Evolutionary conservation across 768 basidiomycete genomes (phyloP).

Genomic region (Boletus subcaerulescens): DNA sequence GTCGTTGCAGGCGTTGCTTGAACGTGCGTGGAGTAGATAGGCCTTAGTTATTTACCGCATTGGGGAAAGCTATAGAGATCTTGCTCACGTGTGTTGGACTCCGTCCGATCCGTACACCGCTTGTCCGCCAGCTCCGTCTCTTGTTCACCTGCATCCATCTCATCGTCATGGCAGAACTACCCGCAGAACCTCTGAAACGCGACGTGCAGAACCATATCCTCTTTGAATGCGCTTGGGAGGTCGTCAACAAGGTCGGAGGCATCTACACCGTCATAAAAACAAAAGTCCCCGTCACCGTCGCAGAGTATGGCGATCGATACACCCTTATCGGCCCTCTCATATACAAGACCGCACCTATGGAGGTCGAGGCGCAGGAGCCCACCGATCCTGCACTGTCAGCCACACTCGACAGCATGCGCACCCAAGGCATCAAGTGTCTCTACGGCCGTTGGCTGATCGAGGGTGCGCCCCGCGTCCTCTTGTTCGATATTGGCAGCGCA

Average conservation of each 20-base stretch:
- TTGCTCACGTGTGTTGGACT: slow-evolving; percentile 19
- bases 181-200: slow-evolving; percentile 41
- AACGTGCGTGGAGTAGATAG: not conserved
- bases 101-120: not conserved
- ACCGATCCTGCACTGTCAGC: slow-evolving; percentile 73
- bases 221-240: slow-evolving; percentile 98
- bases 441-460: slow-evolving; percentile 99
- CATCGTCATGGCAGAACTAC: slow-evolving; percentile 20
- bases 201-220: slow-evolving; percentile 78
- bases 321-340: slow-evolving; percentile 96
- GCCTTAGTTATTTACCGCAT: slow-evolving; percentile 16
- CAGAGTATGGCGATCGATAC: slow-evolving; percentile 93
- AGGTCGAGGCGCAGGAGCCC: slow-evolving; percentile 93
- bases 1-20: slow-evolving; percentile 36
- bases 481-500: slow-evolving; percentile 92
- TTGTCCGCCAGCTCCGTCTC: not conserved
- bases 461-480: slow-evolving; percentile 89
- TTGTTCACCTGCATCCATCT: not conserved
- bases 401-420: slow-evolving; percentile 78
- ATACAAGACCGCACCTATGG: slow-evolving; percentile 99
- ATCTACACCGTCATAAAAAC: slow-evolving; percentile 99
- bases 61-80: slow-evolving; percentile 12
- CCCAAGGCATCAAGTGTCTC: slow-evolving; percentile 87
- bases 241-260: slow-evolving; percentile 97
- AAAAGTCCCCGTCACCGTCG: slow-evolving; percentile 96